Evolutionary conservation across 2,329 filamentous ascomycete species (phyloP).

Genomic region (Aspergillus ibericus): DNA sequence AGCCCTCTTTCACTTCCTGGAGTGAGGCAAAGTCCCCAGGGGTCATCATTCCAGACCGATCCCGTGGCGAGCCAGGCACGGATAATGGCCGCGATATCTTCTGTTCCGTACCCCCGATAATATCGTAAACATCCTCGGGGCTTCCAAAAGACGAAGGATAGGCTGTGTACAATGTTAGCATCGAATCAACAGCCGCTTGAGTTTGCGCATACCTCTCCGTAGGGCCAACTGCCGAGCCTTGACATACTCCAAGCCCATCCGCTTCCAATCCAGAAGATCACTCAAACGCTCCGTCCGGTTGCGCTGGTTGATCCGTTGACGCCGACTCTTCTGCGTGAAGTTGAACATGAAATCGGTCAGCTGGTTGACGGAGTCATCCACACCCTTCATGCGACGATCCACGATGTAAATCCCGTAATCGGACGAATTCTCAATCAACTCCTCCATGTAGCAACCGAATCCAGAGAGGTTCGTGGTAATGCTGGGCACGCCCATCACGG

Average conservation of each 20-base stretch:
- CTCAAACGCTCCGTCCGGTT: slow-evolving; percentile 94
- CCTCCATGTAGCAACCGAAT: slow-evolving; percentile 99
- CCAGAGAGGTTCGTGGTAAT: slow-evolving; percentile 98
- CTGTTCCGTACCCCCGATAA: slow-evolving; percentile 87
- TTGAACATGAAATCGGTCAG: slow-evolving; percentile 90
- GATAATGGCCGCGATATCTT: slow-evolving; percentile 96
- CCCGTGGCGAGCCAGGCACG: slow-evolving; percentile 87
- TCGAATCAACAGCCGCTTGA: neutral
- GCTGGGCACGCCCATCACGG: slow-evolving; percentile 97
- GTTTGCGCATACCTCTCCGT: slow-evolving; percentile 56
- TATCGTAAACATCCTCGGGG: slow-evolving; percentile 78
- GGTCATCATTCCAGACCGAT: slow-evolving; percentile 96
- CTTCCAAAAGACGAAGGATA: slow-evolving; percentile 82
- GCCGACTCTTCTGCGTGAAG: slow-evolving; percentile 86
- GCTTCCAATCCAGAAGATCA: slow-evolving; percentile 96
- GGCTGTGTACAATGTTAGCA: slow-evolving; percentile 49
- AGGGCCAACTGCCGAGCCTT: slow-evolving; percentile 93
- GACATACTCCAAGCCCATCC: slow-evolving; percentile 99
- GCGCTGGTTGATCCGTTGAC: slow-evolving; percentile 97
- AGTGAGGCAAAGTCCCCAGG: slow-evolving; percentile 96
- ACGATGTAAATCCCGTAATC: slow-evolving; percentile 99
- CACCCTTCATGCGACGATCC: slow-evolving; percentile 88
- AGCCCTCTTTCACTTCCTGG: slow-evolving; percentile 87
- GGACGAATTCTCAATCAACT: slow-evolving; percentile 94
- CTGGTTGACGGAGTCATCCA: slow-evolving; percentile 97